Conservation (phyloP, 31 red algal species). For the Asparagopsis taxiformis region DNA sequence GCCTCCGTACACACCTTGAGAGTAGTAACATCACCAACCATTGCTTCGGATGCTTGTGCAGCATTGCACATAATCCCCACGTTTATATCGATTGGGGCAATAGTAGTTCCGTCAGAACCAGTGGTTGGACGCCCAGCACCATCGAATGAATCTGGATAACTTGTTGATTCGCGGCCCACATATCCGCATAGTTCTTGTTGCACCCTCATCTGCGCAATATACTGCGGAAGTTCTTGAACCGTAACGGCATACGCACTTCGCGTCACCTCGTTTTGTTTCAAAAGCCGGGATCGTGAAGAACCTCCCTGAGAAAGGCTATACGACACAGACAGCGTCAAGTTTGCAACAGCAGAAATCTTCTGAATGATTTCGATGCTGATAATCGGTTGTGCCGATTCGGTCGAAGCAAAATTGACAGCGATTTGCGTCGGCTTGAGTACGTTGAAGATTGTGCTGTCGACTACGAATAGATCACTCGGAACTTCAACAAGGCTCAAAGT, state of each 20-base stretch:
- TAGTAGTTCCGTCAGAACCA: not conserved
- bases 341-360: conserved; percentile 40
- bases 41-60: conserved; percentile 2
- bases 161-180: conserved; percentile 33
- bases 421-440: conserved; percentile 25
- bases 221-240: conserved; percentile 4
- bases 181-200: conserved; percentile 56
- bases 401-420: conserved; percentile 27
- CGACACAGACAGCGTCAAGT: conserved; percentile 35
- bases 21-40: conserved; percentile 6
- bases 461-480: conserved; percentile 25
- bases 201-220: conserved; percentile 18
- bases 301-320: conserved; percentile 39
- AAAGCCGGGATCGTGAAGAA: conserved; percentile 23
- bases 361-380: conserved; percentile 39
- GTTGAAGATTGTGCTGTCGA: conserved; percentile 27
- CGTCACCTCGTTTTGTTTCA: conserved; percentile 6
- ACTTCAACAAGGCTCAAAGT: conserved; percentile 26
- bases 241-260: conserved; percentile 29
- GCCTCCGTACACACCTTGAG: conserved; percentile 28
- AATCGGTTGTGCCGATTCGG: conserved; percentile 19
- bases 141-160: conserved; percentile 12
- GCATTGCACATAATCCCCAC: conserved; percentile 25
- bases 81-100: conserved; percentile 20
- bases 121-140: not conserved